A percentile compares a stretch with the other conserved stretches of the same genome.
phyloP scores from a whole-genome alignment of 129 eudicot genomes.

The Centaurea solstitialis region DNA sequence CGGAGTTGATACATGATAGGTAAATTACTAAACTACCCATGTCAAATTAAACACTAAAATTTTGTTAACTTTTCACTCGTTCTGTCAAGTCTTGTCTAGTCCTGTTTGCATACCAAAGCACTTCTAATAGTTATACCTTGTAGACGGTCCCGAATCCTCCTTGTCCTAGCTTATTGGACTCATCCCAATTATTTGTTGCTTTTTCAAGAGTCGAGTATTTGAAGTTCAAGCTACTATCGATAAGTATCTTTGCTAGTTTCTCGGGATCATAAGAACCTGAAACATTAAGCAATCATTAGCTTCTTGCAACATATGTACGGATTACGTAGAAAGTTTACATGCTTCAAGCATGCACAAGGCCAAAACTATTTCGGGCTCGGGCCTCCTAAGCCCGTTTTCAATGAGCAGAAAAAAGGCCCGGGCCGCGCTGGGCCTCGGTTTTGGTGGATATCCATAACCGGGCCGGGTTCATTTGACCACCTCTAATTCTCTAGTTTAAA shows the following conservation, averaged over 20 bases:
- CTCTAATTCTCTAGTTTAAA: background rate
- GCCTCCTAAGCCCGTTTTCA: background rate
- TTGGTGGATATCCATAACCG: too few relatives aligned
- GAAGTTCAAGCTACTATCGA: slow-evolving; percentile 72
- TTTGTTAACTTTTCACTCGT: too few relatives aligned
- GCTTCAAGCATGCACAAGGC: background rate
- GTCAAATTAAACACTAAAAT: background rate
- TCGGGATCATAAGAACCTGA: slow-evolving; percentile 55
- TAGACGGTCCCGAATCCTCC: slow-evolving; percentile 95
- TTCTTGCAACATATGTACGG: background rate
- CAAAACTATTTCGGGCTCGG: background rate
- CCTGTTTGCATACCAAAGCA: background rate
- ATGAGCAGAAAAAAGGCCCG: background rate
- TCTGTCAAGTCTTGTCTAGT: too few relatives aligned
- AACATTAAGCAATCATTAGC: background rate
- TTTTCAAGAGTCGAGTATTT: slow-evolving; percentile 78
- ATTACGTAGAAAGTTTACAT: background rate
- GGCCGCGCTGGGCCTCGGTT: too few relatives aligned
- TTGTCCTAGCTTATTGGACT: slow-evolving; percentile 84
- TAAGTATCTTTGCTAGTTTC: slow-evolving; percentile 61
- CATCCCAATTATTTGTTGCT: slow-evolving; percentile 71
- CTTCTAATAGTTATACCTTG: slow-evolving; percentile 42
- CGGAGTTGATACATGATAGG: background rate
- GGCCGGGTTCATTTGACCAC: too few relatives aligned
- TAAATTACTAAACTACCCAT: background rate